Base-by-base conservation (phyloP, 2,329 filamentous ascomycete genomes). In the Ceratocystis ficicola region DNA sequence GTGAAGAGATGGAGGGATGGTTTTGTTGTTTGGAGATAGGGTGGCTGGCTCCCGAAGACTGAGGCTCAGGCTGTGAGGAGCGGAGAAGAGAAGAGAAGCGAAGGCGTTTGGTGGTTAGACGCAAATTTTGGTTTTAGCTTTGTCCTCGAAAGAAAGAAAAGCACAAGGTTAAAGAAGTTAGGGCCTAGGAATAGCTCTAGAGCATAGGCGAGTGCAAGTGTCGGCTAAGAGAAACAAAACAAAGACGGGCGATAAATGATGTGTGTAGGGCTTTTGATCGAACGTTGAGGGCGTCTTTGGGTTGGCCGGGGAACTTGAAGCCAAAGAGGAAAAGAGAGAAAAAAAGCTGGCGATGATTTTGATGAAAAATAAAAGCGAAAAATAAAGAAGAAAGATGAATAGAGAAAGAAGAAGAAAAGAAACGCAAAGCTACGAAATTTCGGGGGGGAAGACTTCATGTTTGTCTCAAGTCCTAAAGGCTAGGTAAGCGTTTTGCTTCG, bases 311-410 rank as follows among this genome's bases (percentile, higher is more conserved):
- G 28, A 36, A 36, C 8, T 59, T 7, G 28, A 2, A 59, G 22
- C 48, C 28, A 15, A 57, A 57, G 32, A 44, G 46, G 50, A 8
- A 55, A 28, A 63, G 7, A 46, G 22, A 20, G 28, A 57, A 44
- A 64, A n/a, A 30, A 41, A 5, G 10, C 32, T 36, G 28, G 55
- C 55, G 55, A 59, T 59, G 55, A 30, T 59, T 59, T 36, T 30
- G 28, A 59, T 59, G 55, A 36, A 59, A n/a, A 59, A 59, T 22
- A 48, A 59, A 12, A 59, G 48, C 17, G 57, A 64, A 44, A 59
- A 57, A 44, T 32, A 57, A 57, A 57, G n/a, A 64, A 64, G 50
- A 57, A 64, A 64, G 20, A 64, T 36, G 30, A 64, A 17, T 7
- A 44, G n/a, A 57, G 50, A 10, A n/a, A 57, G 17, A 25, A 57